Percentiles rank a stretch among this genome's conserved stretches.
Evolutionary conservation across 768 basidiomycete species (phyloP).

Genomic region (Mrakia hoshinonis): DNA sequence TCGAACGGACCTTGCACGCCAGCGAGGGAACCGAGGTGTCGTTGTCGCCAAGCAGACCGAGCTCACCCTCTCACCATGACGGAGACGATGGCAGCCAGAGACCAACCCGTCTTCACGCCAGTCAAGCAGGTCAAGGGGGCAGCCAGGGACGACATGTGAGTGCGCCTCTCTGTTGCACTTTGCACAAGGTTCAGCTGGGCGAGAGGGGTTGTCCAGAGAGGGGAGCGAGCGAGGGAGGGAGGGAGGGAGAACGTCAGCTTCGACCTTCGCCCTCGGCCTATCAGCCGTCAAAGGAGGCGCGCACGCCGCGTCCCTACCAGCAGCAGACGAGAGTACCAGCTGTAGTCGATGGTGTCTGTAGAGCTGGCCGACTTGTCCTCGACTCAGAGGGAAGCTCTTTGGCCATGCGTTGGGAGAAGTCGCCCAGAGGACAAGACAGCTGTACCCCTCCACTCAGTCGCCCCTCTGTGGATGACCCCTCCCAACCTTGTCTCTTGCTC

Average conservation of each 20-base stretch:
- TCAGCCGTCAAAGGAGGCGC: not conserved
- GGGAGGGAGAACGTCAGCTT: not conserved
- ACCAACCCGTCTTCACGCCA: not conserved
- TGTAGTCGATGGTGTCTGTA: no score
- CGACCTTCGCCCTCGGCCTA: not conserved
- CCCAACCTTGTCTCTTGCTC: no score
- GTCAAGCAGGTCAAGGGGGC: conserved; percentile 27
- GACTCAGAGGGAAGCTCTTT: no score
- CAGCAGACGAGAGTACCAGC: no score
- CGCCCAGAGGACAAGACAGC: no score
- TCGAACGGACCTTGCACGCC: no score
- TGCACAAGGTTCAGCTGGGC: not conserved
- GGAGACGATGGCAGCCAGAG: not conserved
- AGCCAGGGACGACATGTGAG: conserved; percentile 37
- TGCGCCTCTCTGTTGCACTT: conserved; percentile 6
- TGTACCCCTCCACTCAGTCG: no score
- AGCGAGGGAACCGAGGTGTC: no score
- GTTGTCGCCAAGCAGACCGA: not conserved
- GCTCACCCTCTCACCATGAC: not conserved
- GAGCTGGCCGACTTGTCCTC: no score
- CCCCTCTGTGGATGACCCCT: no score
- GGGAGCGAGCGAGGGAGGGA: not conserved
- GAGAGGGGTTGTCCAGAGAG: not conserved
- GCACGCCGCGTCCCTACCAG: no score
- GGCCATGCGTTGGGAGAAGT: no score